A percentile compares a stretch with the other conserved stretches of the same genome.
Conservation (phyloP, 139 green algal genomes). For the Chlorokybus atmophyticus region DNA sequence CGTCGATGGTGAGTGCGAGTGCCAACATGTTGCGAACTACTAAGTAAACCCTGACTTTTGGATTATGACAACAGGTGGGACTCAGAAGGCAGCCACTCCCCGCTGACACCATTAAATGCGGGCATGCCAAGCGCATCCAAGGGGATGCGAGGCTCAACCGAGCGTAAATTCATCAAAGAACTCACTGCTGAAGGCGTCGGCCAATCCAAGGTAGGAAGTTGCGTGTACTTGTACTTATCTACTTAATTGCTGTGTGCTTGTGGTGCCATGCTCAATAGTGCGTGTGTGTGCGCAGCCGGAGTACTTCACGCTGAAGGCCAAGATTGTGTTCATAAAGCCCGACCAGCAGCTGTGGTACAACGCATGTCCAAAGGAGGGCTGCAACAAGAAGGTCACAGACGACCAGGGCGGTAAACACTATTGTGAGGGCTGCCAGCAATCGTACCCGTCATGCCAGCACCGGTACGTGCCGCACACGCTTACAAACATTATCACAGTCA, state of each 20-base stretch:
- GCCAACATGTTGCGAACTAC: too few relatives aligned
- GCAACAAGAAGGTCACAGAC: slow-evolving; percentile 18
- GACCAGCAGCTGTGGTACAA: slow-evolving; percentile 19
- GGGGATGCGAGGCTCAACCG: too few relatives aligned
- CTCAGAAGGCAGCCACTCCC: not conserved
- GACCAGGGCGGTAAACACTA: slow-evolving; percentile 7
- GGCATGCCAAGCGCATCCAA: too few relatives aligned
- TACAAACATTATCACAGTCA: slow-evolving; percentile 1
- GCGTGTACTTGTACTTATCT: too few relatives aligned
- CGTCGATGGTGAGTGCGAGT: too few relatives aligned
- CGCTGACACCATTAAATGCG: not conserved
- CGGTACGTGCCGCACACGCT: not conserved
- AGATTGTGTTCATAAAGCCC: slow-evolving; percentile 11
- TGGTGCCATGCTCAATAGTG: too few relatives aligned
- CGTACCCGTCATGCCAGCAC: slow-evolving; percentile 7
- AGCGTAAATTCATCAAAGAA: too few relatives aligned
- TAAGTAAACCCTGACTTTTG: too few relatives aligned
- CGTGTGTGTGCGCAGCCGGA: slow-evolving; percentile 12
- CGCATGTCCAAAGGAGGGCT: slow-evolving; percentile 13
- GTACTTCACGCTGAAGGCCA: slow-evolving; percentile 12
- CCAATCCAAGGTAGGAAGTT: too few relatives aligned
- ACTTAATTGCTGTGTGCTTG: too few relatives aligned
- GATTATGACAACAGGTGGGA: too few relatives aligned
- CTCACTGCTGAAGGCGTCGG: too few relatives aligned
- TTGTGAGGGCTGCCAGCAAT: slow-evolving; percentile 16